phyloP scores from a whole-genome alignment of 2,329 filamentous ascomycete genomes.

The Claviceps sorghi region DNA sequence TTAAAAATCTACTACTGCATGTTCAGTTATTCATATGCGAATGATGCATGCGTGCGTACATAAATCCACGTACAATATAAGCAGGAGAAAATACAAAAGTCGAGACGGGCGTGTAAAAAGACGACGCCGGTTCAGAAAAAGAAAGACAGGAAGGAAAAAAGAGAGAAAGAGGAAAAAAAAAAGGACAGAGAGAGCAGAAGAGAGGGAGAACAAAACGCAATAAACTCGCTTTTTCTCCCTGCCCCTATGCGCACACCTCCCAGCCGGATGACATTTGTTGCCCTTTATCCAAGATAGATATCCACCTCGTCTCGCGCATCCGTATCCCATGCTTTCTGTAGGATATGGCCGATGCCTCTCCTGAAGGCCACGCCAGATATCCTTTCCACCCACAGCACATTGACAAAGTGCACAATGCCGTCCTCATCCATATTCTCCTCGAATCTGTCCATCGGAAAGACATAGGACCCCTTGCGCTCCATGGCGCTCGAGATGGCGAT shows the following conservation, averaged over 20 bases:
- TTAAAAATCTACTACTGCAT: too few relatives aligned
- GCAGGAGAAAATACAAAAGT: too few relatives aligned
- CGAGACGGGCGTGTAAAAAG: too few relatives aligned
- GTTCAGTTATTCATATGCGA: too few relatives aligned
- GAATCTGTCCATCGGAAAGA: slow-evolving; percentile 25
- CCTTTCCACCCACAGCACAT: slow-evolving; percentile 31
- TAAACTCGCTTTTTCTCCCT: background rate
- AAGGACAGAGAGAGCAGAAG: background rate
- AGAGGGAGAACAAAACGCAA: background rate
- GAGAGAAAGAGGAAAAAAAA: background rate
- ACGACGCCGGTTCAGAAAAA: too few relatives aligned
- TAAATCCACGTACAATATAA: too few relatives aligned
- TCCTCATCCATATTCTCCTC: slow-evolving; percentile 27
- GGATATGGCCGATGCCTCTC: slow-evolving; percentile 27
- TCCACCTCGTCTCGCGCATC: slow-evolving; percentile 25
- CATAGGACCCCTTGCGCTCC: slow-evolving; percentile 27
- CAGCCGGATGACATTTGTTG: background rate
- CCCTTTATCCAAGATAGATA: slow-evolving; percentile 24
- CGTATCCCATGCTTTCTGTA: slow-evolving; percentile 26
- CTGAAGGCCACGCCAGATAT: slow-evolving; percentile 28
- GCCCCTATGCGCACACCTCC: background rate
- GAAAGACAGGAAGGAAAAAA: background rate
- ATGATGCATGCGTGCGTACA: too few relatives aligned
- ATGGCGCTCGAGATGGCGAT: slow-evolving; percentile 26
- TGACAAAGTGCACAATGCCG: slow-evolving; percentile 29